Evolutionary conservation across 352 stramenopile genomes (phyloP).

Genomic region (Albugo candida): DNA sequence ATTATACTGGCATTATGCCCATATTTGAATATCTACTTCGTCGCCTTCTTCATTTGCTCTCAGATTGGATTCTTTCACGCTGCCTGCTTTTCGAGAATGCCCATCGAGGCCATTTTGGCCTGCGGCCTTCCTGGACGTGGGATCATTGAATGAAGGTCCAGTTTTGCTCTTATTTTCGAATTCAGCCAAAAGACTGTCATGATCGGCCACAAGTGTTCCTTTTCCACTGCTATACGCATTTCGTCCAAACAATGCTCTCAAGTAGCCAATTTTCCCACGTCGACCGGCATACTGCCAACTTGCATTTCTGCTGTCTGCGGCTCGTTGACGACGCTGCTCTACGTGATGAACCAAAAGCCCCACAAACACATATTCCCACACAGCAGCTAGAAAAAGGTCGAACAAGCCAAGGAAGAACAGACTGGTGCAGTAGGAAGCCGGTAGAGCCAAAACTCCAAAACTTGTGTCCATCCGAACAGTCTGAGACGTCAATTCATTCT

Average conservation of each 20-base stretch:
- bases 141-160: too few species aligned
- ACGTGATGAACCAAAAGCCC: slow-evolving; percentile 28
- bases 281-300: too few species aligned
- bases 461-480: slow-evolving; percentile 36
- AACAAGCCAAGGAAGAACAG: slow-evolving; percentile 56
- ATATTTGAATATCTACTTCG: too few species aligned
- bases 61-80: too few species aligned
- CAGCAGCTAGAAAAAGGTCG: slow-evolving; percentile 24
- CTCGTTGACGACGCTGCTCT: slow-evolving; percentile 22
- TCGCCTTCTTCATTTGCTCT: too few species aligned
- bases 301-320: too few species aligned
- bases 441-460: slow-evolving; percentile 28
- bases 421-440: slow-evolving; percentile 27
- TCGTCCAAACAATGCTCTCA: too few species aligned
- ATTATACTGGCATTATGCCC: too few species aligned
- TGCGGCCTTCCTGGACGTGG: too few species aligned
- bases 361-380: slow-evolving; percentile 42
- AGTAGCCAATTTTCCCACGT: too few species aligned
- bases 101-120: too few species aligned
- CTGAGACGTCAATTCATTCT: slow-evolving; percentile 22
- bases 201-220: slow-evolving; percentile 24
- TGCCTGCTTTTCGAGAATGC: too few species aligned
- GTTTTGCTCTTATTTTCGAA: not conserved
- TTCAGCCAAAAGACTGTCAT: slow-evolving; percentile 20
- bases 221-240: slow-evolving; percentile 27